A percentile compares a stretch with the other conserved stretches of the same genome.
phyloP scores from a whole-genome alignment of 768 basidiomycete genomes.

The Mycena rosella region DNA sequence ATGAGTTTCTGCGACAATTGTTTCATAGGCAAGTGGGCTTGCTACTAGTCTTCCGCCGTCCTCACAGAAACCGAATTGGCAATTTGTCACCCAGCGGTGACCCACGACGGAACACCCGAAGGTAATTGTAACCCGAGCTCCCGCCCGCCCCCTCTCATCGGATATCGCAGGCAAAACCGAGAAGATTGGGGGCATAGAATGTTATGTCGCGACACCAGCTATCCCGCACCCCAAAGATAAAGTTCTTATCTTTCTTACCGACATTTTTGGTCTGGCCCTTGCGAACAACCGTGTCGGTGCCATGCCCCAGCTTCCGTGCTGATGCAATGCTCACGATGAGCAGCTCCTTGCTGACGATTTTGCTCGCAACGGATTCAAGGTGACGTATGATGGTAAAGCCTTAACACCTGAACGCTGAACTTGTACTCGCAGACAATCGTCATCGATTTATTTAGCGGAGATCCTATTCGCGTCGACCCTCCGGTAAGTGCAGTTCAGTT shows the following conservation, averaged over 20 bases:
- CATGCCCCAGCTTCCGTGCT: background rate
- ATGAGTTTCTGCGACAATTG: conserved; percentile 46
- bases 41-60: background rate
- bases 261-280: conserved; percentile 53
- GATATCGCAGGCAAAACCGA: conserved; percentile 48
- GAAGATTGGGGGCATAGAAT: conserved; percentile 52
- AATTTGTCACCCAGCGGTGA: conserved; percentile 36
- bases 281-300: conserved; percentile 49
- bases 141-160: background rate
- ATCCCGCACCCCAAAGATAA: conserved; percentile 50
- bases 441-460: conserved; percentile 37
- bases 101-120: conserved; percentile 40
- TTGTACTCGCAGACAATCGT: conserved; percentile 26
- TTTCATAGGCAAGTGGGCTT: conserved; percentile 35
- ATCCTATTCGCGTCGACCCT: conserved; percentile 17
- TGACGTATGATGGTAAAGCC: background rate
- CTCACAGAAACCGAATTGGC: no score
- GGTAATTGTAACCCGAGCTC: conserved; percentile 12
- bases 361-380: conserved; percentile 55
- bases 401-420: conserved; percentile 33
- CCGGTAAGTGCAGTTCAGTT: background rate
- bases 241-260: conserved; percentile 54
- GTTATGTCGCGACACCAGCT: conserved; percentile 57
- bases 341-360: conserved; percentile 50
- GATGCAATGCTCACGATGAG: background rate